Base-by-base conservation (phyloP, 176 grass and related monocot species). In the Lolium perenne region DNA sequence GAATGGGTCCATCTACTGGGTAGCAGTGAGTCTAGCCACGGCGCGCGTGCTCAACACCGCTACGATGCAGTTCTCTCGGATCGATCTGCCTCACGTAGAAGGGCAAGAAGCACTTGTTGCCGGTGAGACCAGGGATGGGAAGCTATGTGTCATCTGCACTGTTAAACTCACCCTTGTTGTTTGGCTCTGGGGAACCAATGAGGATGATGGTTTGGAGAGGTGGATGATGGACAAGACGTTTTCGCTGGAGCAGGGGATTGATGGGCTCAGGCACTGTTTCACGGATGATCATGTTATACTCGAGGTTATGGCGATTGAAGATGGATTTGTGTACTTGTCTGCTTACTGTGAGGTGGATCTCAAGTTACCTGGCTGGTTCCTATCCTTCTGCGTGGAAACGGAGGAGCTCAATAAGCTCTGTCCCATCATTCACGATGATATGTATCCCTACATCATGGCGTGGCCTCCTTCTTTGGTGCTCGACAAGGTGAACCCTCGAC, bases 401-500 rank as follows among this genome's bases (percentile, higher is more conserved):
- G 7, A n/a, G 17, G 50, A 51, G 46, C 71, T 74, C 3, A 29
- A 16, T 26, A 51, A 50, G 71, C 71, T 74, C 21, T 74, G 46
- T 15, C 22, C 71, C 1, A 29, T 74, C 2, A 21, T 74, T 74
- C 7, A 51, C 22, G 1, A 74, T 1, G 25, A 15, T 26, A 16
- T 74, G 71, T 74, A 51, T 74, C 71, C 71, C 71, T 74, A 74
- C 46, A 74, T 74, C 71, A 74, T 74, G 71, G 13, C 6, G 0
- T 74, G 71, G 71, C 46, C 71, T 50, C 71, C 12, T 74, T 74
- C 21, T 50, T 4, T 74, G 21, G 7, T 9, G 12, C 46, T 74
- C 22, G 50, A 74, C 46, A 25, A 74, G 71, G 46, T 74, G 7
- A 74, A 48, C 14, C 46, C 71, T 51, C 23, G 46, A 8, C 47